Evolutionary conservation across 1,284 basidiomycete species (phyloP).

Genomic region (Trichosporon sp.): DNA sequence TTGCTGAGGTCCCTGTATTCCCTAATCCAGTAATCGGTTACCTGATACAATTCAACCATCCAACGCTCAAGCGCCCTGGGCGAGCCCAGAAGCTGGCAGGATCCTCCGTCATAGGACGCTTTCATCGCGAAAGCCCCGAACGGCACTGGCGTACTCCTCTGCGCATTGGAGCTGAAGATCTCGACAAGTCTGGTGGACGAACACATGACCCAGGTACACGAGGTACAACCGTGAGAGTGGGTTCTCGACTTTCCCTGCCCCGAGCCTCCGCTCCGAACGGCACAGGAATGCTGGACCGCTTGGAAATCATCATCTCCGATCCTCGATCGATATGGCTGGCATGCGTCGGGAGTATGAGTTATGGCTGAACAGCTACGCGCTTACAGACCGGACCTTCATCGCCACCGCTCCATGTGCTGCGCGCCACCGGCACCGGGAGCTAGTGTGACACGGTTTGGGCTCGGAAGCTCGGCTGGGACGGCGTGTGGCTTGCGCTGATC

Average conservation of each 20-base stretch:
- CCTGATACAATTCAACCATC: slow-evolving; percentile 12
- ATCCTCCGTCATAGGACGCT: background rate
- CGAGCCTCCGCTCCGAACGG: background rate
- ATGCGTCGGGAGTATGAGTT: background rate
- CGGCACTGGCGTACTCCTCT: background rate
- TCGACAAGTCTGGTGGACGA: background rate
- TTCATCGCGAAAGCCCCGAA: background rate
- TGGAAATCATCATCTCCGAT: background rate
- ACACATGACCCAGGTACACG: slow-evolving; percentile 13
- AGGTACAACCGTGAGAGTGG: slow-evolving; percentile 6
- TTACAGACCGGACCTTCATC: background rate
- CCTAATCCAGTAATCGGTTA: slow-evolving; percentile 16
- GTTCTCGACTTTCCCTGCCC: background rate
- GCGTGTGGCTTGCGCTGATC: background rate
- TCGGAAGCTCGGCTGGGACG: background rate
- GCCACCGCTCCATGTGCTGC: background rate
- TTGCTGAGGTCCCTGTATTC: slow-evolving; percentile 1
- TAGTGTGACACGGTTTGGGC: background rate
- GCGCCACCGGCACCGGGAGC: slow-evolving; percentile 1
- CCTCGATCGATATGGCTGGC: slow-evolving; percentile 5
- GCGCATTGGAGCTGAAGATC: background rate
- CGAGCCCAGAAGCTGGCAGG: background rate
- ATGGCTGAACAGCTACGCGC: background rate
- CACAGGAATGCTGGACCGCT: background rate
- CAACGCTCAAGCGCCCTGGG: background rate